These are phyloP conservation scores for Euphorbia lathyris DNA, from an alignment of 345 rosid genomes.

Conservation along the genomic window DNA sequence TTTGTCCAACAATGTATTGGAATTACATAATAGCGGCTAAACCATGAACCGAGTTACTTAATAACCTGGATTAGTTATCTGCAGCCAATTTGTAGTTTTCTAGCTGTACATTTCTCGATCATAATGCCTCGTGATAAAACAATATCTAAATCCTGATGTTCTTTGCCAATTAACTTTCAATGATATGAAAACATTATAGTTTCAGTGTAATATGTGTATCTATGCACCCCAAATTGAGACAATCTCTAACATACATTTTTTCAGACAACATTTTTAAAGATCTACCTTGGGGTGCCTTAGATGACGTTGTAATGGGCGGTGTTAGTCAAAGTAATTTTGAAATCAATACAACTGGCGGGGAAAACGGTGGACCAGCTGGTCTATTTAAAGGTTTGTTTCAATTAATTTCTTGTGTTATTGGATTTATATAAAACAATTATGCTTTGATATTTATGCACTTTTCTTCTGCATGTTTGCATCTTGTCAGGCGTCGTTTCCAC, in stretches of 20 bases:
- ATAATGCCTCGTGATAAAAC: too few species aligned
- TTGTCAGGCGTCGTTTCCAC: constrained; percentile 78
- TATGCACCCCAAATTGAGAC: neutral
- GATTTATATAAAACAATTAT: neutral
- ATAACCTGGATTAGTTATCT: too few species aligned
- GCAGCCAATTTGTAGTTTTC: too few species aligned
- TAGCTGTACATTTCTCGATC: too few species aligned
- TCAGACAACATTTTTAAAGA: constrained; percentile 66
- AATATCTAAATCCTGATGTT: too few species aligned
- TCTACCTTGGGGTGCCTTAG: constrained; percentile 92
- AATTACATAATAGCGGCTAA: neutral
- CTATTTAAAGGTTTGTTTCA: constrained; percentile 62
- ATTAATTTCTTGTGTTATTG: neutral
- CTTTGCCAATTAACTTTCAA: neutral
- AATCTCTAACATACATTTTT: constrained; percentile 14
- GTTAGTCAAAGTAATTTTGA: constrained; percentile 78
- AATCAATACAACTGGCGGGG: constrained; percentile 67
- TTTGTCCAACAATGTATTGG: neutral
- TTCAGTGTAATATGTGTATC: neutral
- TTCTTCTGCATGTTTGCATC: constrained; percentile 6
- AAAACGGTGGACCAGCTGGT: constrained; percentile 68
- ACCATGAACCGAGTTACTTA: too few species aligned
- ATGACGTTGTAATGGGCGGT: constrained; percentile 98
- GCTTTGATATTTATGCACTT: constrained; percentile 1
- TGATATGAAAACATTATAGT: neutral